Evolutionary conservation across 108 stramenopile species (phyloP), one percentile per base, ranked within the genome.

Genomic region (Nannochloropsis gaditana): DNA sequence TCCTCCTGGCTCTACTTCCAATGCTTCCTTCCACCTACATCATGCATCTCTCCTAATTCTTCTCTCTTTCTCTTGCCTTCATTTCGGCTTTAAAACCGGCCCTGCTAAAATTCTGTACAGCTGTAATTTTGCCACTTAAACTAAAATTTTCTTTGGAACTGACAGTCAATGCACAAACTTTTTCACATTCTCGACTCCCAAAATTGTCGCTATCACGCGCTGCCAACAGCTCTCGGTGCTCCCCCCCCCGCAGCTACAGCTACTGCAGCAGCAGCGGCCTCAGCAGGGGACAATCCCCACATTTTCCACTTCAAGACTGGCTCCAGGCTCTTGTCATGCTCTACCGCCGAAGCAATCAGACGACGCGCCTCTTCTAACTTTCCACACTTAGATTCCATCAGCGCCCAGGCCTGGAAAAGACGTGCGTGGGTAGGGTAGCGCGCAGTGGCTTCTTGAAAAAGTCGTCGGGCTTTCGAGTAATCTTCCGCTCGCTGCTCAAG

Each of bases 331-430:
- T 73, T 73, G 6, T 73, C 59, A 73, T 73, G 15, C 59, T 73
- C 59, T n/a, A 73, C 59, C 0, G 59, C 59, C n/a, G 15, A 15
- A 15, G 15, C n/a, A n/a, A 73, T 73, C 59, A 73, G 59, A n/a
- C 59, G 59, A n/a, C n/a, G 59, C 59, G 59, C 59, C n/a, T 73
- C 59, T 73, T 73, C 59, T 73, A 73, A 73, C 59, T 73, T 73
- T 15, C 59, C 59, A 73, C 59, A 73, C 59, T 73, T 73, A n/a
- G 59, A 73, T 73, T 73, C 59, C 59, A 73, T 73, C 59, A 73
- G 8, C 3, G 59, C 59, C 59, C 59, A 73, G n/a, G 59, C 59
- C 59, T 73, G 59, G 8, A 73, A n/a, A 73, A 73, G 59, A 73
- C 59, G 59, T n/a, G 59, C 59, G 8, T 73, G 59, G 59, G 59